phyloP scores from a whole-genome alignment of 2,329 filamentous ascomycete species.

The Rutstroemia sp. region DNA sequence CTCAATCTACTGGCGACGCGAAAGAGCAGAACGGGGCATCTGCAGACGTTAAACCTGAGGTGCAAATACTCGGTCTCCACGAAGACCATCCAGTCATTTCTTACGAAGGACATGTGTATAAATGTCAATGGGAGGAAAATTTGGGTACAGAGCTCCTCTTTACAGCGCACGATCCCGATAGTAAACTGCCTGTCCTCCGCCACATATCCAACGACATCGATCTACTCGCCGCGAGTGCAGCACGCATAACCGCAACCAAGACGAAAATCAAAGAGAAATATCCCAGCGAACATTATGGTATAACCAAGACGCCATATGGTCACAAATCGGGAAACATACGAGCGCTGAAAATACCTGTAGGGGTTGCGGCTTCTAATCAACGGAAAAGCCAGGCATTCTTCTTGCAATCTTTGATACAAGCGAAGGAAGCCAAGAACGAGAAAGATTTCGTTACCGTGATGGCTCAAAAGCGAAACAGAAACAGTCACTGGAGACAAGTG shows the following conservation, averaged over 20 bases:
- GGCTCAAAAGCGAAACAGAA: constrained; percentile 32
- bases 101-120: constrained; percentile 71
- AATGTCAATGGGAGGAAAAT: constrained; percentile 73
- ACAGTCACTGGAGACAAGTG: constrained; percentile 16
- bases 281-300: not conserved
- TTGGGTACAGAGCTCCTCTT: constrained; percentile 82
- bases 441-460: constrained; percentile 57
- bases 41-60: constrained; percentile 27
- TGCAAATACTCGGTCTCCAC: constrained; percentile 82
- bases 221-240: constrained; percentile 62
- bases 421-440: constrained; percentile 59
- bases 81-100: constrained; percentile 68
- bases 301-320: not conserved
- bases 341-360: constrained; percentile 14
- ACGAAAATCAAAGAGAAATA: constrained; percentile 10
- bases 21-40: constrained; percentile 9
- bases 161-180: constrained; percentile 38
- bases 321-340: not conserved
- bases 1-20: constrained; percentile 7
- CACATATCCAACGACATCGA: constrained; percentile 54
- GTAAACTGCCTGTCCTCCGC: constrained; percentile 40
- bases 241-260: constrained; percentile 58
- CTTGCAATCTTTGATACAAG: constrained; percentile 55
- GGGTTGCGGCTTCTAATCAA: constrained; percentile 24
- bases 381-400: constrained; percentile 44